These are phyloP conservation scores for Termitomyces titanicus DNA, from an alignment of 768 basidiomycete genomes.

Conservation along the genomic window DNA sequence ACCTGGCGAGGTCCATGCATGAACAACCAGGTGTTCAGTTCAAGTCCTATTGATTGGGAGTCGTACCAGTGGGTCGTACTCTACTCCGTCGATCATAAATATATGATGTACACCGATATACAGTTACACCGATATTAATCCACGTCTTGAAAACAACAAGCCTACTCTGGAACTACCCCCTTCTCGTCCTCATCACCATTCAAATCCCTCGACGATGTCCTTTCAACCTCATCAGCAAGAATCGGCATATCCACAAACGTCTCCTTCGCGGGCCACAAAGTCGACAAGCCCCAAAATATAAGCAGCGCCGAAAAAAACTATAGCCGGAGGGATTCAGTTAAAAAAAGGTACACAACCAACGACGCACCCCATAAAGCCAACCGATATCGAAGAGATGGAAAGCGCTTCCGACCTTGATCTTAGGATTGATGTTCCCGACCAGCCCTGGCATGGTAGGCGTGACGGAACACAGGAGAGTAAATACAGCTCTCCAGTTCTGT, in stretches of 20 bases:
- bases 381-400: slow-evolving; percentile 62
- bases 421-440: slow-evolving; percentile 66
- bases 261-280: slow-evolving; percentile 36
- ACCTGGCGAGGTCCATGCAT: no score
- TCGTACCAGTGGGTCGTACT: no score
- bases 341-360: background rate
- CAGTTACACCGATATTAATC: no score
- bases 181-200: background rate
- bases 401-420: slow-evolving; percentile 57
- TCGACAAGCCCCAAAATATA: slow-evolving; percentile 35
- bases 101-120: no score
- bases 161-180: background rate
- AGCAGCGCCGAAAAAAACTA: slow-evolving; percentile 36
- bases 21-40: no score
- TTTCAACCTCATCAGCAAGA: slow-evolving; percentile 23
- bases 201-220: background rate
- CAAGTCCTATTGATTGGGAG: no score
- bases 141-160: no score
- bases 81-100: no score
- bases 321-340: no score
- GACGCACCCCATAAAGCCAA: slow-evolving; percentile 71
- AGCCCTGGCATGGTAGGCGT: slow-evolving; percentile 76
- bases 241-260: slow-evolving; percentile 35
- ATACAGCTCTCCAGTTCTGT: slow-evolving; percentile 80
- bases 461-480: slow-evolving; percentile 64